Evolutionary conservation across 176 grass and related monocot species (phyloP).

Genomic region (Paspalum vaginatum): DNA sequence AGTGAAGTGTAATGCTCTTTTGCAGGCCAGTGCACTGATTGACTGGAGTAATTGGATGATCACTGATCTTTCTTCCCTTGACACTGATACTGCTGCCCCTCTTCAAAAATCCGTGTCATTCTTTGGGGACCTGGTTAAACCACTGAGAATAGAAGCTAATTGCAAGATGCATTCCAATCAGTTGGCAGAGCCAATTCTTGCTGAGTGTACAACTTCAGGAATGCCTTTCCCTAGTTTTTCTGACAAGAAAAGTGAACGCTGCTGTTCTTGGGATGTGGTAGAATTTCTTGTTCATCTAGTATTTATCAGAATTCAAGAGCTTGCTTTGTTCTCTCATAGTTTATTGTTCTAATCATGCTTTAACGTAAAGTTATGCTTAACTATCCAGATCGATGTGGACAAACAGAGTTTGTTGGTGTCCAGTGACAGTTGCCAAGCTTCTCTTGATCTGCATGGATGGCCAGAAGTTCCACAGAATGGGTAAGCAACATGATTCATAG

Average conservation of each 20-base stretch:
- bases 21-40: constrained; percentile 53
- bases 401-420: constrained; percentile 37
- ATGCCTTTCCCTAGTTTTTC: constrained; percentile 31
- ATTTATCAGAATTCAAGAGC: constrained; percentile 14
- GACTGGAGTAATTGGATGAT: constrained; percentile 81
- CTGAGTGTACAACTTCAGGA: constrained; percentile 38
- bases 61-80: constrained; percentile 47
- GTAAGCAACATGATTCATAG: constrained; percentile 36
- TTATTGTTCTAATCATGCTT: constrained; percentile 20
- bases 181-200: constrained; percentile 38
- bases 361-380: constrained; percentile 28
- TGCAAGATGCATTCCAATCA: constrained; percentile 40
- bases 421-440: constrained; percentile 21
- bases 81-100: constrained; percentile 35
- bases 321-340: constrained; percentile 35
- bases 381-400: constrained; percentile 52
- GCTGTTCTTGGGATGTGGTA: constrained; percentile 43
- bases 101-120: constrained; percentile 51
- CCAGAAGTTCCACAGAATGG: constrained; percentile 44
- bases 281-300: constrained; percentile 5
- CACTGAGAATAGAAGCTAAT: constrained; percentile 56
- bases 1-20: constrained; percentile 26
- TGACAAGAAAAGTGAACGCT: constrained; percentile 32
- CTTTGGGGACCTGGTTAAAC: constrained; percentile 56
- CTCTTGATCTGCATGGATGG: constrained; percentile 46